Percentiles rank a stretch among this genome's conserved stretches.
Evolutionary conservation across 73 alveolate genomes (phyloP).

Genomic region (Stentor coeruleus): DNA sequence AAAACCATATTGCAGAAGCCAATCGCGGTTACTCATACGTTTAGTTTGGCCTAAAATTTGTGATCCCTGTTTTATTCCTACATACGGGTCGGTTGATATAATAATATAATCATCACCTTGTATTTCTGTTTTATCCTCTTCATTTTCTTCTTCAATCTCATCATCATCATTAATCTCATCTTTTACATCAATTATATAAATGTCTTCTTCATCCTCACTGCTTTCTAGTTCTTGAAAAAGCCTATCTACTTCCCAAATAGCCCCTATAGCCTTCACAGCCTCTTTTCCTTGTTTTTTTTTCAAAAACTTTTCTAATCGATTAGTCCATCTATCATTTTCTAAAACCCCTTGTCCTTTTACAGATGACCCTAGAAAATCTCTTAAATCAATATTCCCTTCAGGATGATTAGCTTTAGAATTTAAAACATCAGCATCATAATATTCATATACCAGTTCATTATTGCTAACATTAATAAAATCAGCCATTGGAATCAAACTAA

Average conservation of each 20-base stretch:
- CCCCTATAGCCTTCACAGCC: background rate
- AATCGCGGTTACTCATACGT: background rate
- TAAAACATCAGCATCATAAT: background rate
- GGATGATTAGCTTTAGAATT: background rate
- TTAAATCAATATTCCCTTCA: background rate
- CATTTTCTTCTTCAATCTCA: background rate
- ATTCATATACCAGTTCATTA: background rate
- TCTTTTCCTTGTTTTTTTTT: background rate
- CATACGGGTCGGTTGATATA: slow-evolving; percentile 30
- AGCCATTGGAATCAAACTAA: background rate
- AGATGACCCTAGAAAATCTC: background rate
- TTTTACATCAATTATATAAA: background rate
- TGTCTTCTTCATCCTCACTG: slow-evolving; percentile 8
- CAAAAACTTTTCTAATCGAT: background rate
- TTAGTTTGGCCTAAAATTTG: background rate
- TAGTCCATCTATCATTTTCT: background rate
- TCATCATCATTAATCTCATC: slow-evolving; percentile 40
- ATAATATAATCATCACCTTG: slow-evolving; percentile 45
- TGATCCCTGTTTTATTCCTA: slow-evolving; percentile 34
- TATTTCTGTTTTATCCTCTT: background rate
- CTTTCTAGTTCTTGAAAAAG: background rate
- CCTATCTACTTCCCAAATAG: slow-evolving; percentile 11
- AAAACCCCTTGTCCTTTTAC: background rate
- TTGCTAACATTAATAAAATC: background rate
- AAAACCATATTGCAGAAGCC: slow-evolving; percentile 9